Evolutionary conservation across 768 basidiomycete genomes (phyloP).

Genomic region (Pleurotus sapidus): DNA sequence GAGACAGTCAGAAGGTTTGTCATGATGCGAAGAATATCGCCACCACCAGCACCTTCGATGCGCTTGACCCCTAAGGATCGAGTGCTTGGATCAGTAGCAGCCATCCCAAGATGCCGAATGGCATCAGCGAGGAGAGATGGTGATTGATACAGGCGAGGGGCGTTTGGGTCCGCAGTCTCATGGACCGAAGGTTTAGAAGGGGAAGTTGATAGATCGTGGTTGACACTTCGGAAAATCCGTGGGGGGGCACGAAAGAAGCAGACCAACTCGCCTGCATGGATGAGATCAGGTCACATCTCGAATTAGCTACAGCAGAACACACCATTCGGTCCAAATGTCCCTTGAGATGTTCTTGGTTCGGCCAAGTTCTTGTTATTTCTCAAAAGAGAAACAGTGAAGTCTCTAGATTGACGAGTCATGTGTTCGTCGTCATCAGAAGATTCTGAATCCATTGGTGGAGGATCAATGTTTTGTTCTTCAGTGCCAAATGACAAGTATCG

Average conservation of each 20-base stretch:
- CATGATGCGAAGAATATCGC: conserved; percentile 72
- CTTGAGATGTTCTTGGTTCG: conserved; percentile 84
- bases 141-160: conserved; percentile 48
- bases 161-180: background rate
- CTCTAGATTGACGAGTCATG: conserved; percentile 38
- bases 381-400: conserved; percentile 50
- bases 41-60: conserved; percentile 38
- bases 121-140: conserved; percentile 75
- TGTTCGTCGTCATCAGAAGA: conserved; percentile 67
- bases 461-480: conserved; percentile 48
- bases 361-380: conserved; percentile 75
- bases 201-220: conserved; percentile 46
- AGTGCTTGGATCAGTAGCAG: conserved; percentile 54
- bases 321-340: conserved; percentile 89
- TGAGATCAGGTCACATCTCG: background rate
- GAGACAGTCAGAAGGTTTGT: conserved; percentile 69
- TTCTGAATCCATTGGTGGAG: conserved; percentile 46
- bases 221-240: conserved; percentile 60
- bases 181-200: conserved; percentile 26
- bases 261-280: conserved; percentile 68
- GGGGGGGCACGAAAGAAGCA: conserved; percentile 83
- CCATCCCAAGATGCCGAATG: conserved; percentile 58
- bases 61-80: conserved; percentile 35
- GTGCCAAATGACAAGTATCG: conserved; percentile 74
- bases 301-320: conserved; percentile 10